These are phyloP conservation scores for Clavispora santaluciae DNA, from an alignment of 805 yeast species.

Conservation along the genomic window DNA sequence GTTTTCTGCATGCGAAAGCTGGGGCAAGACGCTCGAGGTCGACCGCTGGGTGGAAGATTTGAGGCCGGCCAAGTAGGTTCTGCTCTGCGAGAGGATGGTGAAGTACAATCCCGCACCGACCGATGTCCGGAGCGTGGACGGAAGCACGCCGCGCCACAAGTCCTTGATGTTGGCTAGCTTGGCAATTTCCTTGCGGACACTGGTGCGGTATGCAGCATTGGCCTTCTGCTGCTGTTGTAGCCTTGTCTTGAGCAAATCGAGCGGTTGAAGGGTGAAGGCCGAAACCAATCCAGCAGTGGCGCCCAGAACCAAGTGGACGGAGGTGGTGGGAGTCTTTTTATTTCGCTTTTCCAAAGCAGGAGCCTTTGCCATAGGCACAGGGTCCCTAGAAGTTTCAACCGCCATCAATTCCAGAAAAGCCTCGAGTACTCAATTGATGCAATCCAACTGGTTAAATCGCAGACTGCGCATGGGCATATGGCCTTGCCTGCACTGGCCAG, in stretches of 20 bases:
- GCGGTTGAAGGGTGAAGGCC: constrained; percentile 77
- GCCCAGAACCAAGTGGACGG: constrained; percentile 69
- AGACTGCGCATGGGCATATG: background rate
- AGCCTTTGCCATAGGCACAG: background rate
- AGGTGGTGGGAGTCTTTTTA: constrained; percentile 7
- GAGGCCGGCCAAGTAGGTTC: constrained; percentile 44
- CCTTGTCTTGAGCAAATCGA: constrained; percentile 84
- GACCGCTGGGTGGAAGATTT: constrained; percentile 25
- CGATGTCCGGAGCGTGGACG: constrained; percentile 86
- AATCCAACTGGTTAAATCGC: background rate
- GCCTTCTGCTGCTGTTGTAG: constrained; percentile 52
- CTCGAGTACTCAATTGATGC: background rate
- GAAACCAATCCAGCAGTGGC: constrained; percentile 81
- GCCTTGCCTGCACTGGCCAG: background rate
- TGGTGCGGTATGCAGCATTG: constrained; percentile 18
- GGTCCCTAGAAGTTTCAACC: background rate
- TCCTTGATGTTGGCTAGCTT: constrained; percentile 40
- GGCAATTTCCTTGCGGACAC: constrained; percentile 38
- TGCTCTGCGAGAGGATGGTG: constrained; percentile 58
- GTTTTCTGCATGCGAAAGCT: constrained; percentile 64
- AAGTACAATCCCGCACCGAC: constrained; percentile 86
- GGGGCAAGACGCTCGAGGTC: constrained; percentile 50
- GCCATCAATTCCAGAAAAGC: background rate
- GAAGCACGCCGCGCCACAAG: constrained; percentile 91
- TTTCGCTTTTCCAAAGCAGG: background rate